Percentiles rank a stretch among this genome's conserved stretches.
Evolutionary conservation across 2,329 filamentous ascomycete genomes (phyloP).

Genomic region (Lachnellula cervina): DNA sequence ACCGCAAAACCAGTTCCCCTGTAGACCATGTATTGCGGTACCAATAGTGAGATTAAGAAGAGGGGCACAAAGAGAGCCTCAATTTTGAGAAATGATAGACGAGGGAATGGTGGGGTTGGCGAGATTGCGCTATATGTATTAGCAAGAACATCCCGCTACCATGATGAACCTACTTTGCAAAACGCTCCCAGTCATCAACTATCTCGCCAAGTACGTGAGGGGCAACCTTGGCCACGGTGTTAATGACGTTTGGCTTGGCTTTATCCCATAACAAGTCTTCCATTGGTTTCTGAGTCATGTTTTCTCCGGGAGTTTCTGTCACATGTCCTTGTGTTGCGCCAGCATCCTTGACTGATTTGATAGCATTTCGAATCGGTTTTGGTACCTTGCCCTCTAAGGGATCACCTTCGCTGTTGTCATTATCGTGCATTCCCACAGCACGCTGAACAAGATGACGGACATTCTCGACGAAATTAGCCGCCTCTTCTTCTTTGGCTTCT

Average conservation of each 20-base stretch:
- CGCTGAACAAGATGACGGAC: slow-evolving; percentile 2
- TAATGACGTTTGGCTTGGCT: slow-evolving; percentile 3
- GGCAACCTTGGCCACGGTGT: not conserved
- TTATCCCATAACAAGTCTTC: slow-evolving; percentile 13
- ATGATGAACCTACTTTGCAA: slow-evolving; percentile 35
- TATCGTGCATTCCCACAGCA: slow-evolving; percentile 11
- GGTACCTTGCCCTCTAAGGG: not conserved
- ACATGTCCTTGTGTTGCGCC: slow-evolving; percentile 4
- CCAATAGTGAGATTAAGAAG: slow-evolving; percentile 47
- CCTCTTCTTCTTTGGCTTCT: slow-evolving; percentile 78
- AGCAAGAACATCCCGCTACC: not conserved
- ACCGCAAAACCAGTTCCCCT: slow-evolving; percentile 61
- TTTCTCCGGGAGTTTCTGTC: not conserved
- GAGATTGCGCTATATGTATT: slow-evolving; percentile 3
- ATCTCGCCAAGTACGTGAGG: slow-evolving; percentile 41
- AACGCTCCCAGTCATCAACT: slow-evolving; percentile 47
- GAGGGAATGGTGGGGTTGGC: slow-evolving; percentile 51
- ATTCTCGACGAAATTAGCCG: slow-evolving; percentile 63
- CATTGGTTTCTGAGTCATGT: slow-evolving; percentile 15
- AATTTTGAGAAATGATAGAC: slow-evolving; percentile 40
- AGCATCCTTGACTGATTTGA: not conserved
- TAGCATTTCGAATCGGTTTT: not conserved
- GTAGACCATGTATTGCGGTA: slow-evolving; percentile 53
- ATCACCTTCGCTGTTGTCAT: slow-evolving; percentile 6
- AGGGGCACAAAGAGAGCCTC: slow-evolving; percentile 48